These are phyloP conservation scores for Pugionium cornutum DNA, from an alignment of 345 rosid species.

Conservation along the genomic window DNA sequence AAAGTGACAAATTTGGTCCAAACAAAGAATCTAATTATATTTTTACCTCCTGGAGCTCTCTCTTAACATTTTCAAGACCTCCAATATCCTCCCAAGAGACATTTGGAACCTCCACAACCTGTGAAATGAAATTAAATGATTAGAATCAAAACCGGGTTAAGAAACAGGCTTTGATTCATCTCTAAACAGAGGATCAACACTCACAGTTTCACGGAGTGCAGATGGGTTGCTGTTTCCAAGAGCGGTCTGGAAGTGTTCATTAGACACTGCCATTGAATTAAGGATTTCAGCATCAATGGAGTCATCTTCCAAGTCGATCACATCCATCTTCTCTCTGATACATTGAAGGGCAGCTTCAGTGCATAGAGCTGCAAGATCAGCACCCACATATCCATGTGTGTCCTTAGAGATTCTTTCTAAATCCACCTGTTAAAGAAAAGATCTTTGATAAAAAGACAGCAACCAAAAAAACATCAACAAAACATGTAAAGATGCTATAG, in stretches of 20 bases:
- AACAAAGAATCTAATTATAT: not conserved
- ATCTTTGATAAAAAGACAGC: slow-evolving; percentile 7
- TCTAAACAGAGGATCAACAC: slow-evolving; percentile 30
- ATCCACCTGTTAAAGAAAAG: slow-evolving; percentile 60
- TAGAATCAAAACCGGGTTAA: not conserved
- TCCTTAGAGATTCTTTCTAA: slow-evolving; percentile 84
- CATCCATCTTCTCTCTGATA: slow-evolving; percentile 98
- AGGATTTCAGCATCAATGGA: slow-evolving; percentile 89
- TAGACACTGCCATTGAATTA: slow-evolving; percentile 87
- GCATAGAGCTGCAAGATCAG: slow-evolving; percentile 95
- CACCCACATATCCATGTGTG: slow-evolving; percentile 98
- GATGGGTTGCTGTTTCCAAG: slow-evolving; percentile 89
- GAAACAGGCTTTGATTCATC: not conserved
- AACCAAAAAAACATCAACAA: not conserved
- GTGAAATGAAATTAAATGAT: not conserved
- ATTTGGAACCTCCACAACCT: slow-evolving; percentile 98
- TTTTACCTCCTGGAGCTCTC: slow-evolving; percentile 92
- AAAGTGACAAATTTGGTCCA: not conserved
- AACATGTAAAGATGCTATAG: not conserved
- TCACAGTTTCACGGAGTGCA: slow-evolving; percentile 79
- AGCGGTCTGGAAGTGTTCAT: slow-evolving; percentile 94
- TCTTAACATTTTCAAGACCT: slow-evolving; percentile 91
- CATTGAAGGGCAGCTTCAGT: slow-evolving; percentile 99
- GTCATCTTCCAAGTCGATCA: slow-evolving; percentile 96
- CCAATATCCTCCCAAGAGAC: slow-evolving; percentile 91